Evolutionary conservation across 176 grass and related monocot genomes (phyloP), one percentile per base, ranked within the genome.

Genomic region (Rhipidocladum racemiflorum): DNA sequence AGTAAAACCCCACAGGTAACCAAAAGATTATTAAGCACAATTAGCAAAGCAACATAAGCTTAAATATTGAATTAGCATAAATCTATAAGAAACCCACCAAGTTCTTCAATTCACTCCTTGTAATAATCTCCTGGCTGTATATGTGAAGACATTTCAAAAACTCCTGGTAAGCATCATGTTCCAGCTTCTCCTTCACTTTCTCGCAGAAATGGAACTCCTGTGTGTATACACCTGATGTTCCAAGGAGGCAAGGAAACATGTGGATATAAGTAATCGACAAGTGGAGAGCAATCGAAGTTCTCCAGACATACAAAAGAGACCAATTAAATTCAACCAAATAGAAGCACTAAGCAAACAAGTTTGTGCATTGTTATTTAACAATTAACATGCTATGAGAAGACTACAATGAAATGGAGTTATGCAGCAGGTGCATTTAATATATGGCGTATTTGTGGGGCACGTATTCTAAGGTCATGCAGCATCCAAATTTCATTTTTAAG

Each of bases 111-210:
- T 99, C 96, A 76, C 74, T 91, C 60, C 92, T 89, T 4, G 87
- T 99, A 88, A 99, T 95, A 83, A 99, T 99, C 77, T 99, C 92
- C 48, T 99, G 89, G 86, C 92, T 99, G 82, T 99, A 99, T 53
- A 99, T 99, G 87, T 99, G 82, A 91, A 99, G 92, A 57, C 96
- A 99, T 91, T 99, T 99, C 87, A 99, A 90, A 62, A 99, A 99
- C 74, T 99, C 96, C 77, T 99, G 92, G 80, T 99, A 99, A 48
- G 93, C 89, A n/a, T 94, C 92, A 86, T 84, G 89, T 35, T 95
- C 92, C 79, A 99, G 75, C 73, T 95, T 99, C 77, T 99, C 96
- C 91, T 99, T 99, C 36, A 99, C 92, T 84, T 91, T 99, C 74
- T 99, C 92, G 0, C 90, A 95, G 75, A 93, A 99, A 75, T 88